Percentiles rank a stretch among this genome's conserved stretches.
Evolutionary conservation across 1,139 yeast genomes (phyloP).

Genomic region (Yamadazyma trypodendri): DNA sequence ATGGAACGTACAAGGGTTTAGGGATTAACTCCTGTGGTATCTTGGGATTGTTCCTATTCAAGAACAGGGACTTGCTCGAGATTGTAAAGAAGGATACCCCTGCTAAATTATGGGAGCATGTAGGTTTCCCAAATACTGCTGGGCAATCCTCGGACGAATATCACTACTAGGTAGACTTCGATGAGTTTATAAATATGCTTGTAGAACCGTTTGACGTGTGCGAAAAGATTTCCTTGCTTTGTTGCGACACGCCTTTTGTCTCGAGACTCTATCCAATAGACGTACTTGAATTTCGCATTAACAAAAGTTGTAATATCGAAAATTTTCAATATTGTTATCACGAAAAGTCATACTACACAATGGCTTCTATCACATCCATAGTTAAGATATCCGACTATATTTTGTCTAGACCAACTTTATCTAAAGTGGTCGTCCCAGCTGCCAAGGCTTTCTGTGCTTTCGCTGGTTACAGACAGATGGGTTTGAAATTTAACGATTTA

Average conservation of each 20-base stretch:
- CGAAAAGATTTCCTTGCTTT: too few relatives aligned
- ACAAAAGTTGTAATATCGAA: slow-evolving; percentile 3
- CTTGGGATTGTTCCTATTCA: slow-evolving; percentile 76
- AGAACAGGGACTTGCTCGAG: slow-evolving; percentile 52
- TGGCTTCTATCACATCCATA: slow-evolving; percentile 80
- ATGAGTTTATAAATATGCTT: too few relatives aligned
- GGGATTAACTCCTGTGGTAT: slow-evolving; percentile 82
- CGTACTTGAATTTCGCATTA: slow-evolving; percentile 12
- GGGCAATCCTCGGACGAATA: slow-evolving; percentile 34
- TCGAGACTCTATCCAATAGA: slow-evolving; percentile 7
- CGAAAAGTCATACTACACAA: slow-evolving; percentile 16
- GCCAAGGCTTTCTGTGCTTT: slow-evolving; percentile 70
- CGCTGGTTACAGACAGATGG: slow-evolving; percentile 93
- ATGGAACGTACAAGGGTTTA: slow-evolving; percentile 36
- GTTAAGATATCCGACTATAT: slow-evolving; percentile 81
- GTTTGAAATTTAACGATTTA: slow-evolving; percentile 84
- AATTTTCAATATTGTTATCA: not conserved
- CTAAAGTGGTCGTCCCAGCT: slow-evolving; percentile 74
- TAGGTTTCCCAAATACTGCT: slow-evolving; percentile 65
- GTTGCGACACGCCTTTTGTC: not conserved
- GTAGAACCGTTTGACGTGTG: too few relatives aligned
- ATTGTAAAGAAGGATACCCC: slow-evolving; percentile 45
- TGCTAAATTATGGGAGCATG: slow-evolving; percentile 47
- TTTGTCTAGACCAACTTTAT: slow-evolving; percentile 74
- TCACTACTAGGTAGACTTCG: slow-evolving; percentile 29